These are phyloP conservation scores for Phylloporus sp. DNA, from an alignment of 768 basidiomycete genomes.

Conservation along the genomic window DNA sequence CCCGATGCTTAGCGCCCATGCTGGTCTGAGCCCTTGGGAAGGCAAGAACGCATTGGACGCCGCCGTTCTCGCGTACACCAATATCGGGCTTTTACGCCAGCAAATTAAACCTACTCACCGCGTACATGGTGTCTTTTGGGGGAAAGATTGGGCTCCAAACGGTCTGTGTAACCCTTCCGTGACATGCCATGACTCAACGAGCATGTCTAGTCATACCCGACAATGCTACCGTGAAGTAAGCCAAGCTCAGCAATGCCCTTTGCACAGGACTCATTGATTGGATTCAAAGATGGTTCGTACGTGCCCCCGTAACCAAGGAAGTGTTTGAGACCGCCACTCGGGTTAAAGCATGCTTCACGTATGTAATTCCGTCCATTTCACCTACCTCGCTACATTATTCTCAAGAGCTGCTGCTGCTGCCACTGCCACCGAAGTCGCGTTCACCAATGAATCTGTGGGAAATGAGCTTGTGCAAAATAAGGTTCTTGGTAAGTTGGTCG, in stretches of 20 bases:
- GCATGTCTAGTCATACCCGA: slow-evolving; percentile 69
- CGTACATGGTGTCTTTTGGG: slow-evolving; percentile 76
- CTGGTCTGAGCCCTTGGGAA: slow-evolving; percentile 79
- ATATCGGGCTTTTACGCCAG: slow-evolving; percentile 75
- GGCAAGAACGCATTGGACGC: slow-evolving; percentile 83
- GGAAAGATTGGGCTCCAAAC: slow-evolving; percentile 71
- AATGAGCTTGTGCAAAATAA: slow-evolving; percentile 69
- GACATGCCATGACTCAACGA: not conserved
- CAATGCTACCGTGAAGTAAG: slow-evolving; percentile 67
- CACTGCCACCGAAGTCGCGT: slow-evolving; percentile 55
- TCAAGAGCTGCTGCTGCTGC: slow-evolving; percentile 63
- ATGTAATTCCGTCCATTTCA: slow-evolving; percentile 17
- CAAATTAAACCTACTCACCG: slow-evolving; percentile 75
- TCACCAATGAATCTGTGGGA: slow-evolving; percentile 34
- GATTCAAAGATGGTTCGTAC: slow-evolving; percentile 58
- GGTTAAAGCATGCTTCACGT: slow-evolving; percentile 73
- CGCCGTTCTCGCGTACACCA: slow-evolving; percentile 80
- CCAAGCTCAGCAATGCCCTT: not conserved
- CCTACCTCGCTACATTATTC: not conserved
- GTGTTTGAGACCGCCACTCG: slow-evolving; percentile 54
- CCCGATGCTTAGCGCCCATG: slow-evolving; percentile 57
- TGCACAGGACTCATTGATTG: not conserved
- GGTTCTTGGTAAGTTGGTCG: slow-evolving; percentile 43
- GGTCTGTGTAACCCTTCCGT: slow-evolving; percentile 38
- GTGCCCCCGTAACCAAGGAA: slow-evolving; percentile 65